These are phyloP conservation scores for Hypomontagnella submonticulosa DNA, from an alignment of 495 filamentous ascomycete genomes.

Conservation along the genomic window DNA sequence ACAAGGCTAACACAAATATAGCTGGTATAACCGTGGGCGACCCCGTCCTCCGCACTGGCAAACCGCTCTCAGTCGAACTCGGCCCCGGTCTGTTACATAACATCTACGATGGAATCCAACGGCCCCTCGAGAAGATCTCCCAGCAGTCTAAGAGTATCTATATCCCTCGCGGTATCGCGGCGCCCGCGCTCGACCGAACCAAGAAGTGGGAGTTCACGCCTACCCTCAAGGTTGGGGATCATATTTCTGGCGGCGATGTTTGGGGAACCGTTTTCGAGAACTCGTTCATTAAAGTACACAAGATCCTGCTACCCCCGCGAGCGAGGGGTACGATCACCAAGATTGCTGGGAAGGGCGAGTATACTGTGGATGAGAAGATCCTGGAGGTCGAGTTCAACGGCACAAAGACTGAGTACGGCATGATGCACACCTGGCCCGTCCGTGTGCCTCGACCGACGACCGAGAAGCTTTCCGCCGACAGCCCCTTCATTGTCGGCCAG, in stretches of 20 bases:
- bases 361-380: conserved; percentile 94
- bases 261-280: conserved; percentile 97
- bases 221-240: conserved; percentile 90
- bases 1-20: conserved; percentile 48
- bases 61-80: conserved; percentile 96
- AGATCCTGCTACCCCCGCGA: conserved; percentile 92
- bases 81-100: conserved; percentile 98
- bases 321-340: conserved; percentile 90
- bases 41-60: conserved; percentile 87
- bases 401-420: conserved; percentile 87
- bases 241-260: conserved; percentile 94
- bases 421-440: conserved; percentile 99
- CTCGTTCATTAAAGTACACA: conserved; percentile 93
- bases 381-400: conserved; percentile 97
- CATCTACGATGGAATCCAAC: conserved; percentile 99
- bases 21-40: conserved; percentile 97
- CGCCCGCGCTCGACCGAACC: conserved; percentile 85
- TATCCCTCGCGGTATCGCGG: conserved; percentile 93
- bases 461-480: conserved; percentile 87
- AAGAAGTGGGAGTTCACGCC: conserved; percentile 97
- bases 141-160: conserved; percentile 86
- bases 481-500: conserved; percentile 95
- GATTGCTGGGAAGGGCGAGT: conserved; percentile 87
- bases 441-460: conserved; percentile 90
- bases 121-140: conserved; percentile 87